phyloP scores from a whole-genome alignment of 306 rosid species.

The Mucuna pruriens region DNA sequence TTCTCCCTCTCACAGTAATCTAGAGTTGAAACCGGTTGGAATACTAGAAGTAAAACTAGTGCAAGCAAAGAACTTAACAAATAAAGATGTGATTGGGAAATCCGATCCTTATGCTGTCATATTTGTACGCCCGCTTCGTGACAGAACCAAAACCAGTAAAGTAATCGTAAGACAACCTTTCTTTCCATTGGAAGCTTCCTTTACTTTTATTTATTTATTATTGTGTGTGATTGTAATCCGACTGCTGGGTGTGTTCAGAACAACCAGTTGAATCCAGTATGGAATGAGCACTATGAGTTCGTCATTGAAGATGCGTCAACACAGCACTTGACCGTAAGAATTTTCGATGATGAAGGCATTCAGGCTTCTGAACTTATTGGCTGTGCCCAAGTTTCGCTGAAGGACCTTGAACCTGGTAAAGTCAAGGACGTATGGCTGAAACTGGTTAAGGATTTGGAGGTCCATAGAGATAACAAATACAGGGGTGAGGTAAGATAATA shows the following conservation, averaged over 20 bases:
- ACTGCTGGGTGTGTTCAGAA: constrained; percentile 53
- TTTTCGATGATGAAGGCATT: constrained; percentile 88
- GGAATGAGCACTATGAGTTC: constrained; percentile 95
- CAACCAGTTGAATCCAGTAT: constrained; percentile 87
- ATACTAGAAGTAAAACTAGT: constrained; percentile 87
- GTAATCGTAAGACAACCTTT: constrained; percentile 63
- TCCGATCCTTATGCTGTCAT: constrained; percentile 86
- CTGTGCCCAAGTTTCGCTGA: constrained; percentile 65
- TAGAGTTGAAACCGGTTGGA: constrained; percentile 85
- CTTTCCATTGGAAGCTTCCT: constrained; percentile 9
- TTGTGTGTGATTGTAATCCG: constrained; percentile 13
- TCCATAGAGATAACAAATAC: constrained; percentile 78
- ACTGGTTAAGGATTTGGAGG: constrained; percentile 78
- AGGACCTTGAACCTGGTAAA: constrained; percentile 84
- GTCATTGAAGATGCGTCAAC: constrained; percentile 73
- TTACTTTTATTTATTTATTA: background rate
- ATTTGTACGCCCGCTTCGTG: constrained; percentile 85
- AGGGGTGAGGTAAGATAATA: constrained; percentile 83
- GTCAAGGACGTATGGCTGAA: constrained; percentile 86
- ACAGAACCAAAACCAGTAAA: constrained; percentile 76
- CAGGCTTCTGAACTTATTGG: constrained; percentile 85
- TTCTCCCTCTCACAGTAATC: constrained; percentile 59
- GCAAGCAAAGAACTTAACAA: constrained; percentile 78
- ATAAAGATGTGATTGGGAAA: constrained; percentile 85
- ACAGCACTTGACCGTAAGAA: constrained; percentile 82